Conservation (phyloP, 2,329 filamentous ascomycete species). For the Neophaeococcomyces aloes region DNA sequence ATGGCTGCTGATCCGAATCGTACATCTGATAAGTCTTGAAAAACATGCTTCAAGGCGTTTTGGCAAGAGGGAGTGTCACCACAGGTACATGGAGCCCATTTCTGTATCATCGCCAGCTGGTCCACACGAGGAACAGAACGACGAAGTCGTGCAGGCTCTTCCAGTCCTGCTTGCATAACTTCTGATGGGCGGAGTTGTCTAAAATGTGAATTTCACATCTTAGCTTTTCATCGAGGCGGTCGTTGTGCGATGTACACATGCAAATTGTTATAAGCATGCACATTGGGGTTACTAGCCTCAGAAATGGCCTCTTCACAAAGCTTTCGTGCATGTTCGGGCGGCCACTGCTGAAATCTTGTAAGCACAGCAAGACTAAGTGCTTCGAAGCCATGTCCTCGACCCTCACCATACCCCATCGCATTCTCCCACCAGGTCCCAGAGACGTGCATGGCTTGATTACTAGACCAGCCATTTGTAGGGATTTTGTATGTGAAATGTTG, state of each 20-base stretch:
- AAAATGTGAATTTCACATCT: no score
- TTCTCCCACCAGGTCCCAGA: constrained; percentile 78
- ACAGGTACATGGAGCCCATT: no score
- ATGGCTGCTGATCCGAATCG: no score
- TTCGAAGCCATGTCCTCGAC: constrained; percentile 40
- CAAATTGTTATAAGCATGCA: constrained; percentile 56
- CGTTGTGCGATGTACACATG: constrained; percentile 26
- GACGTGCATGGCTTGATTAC: constrained; percentile 52
- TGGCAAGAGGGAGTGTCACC: no score
- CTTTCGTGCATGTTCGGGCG: constrained; percentile 49
- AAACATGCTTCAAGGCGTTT: no score
- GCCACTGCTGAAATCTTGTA: constrained; percentile 53
- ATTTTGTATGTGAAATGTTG: constrained; percentile 57
- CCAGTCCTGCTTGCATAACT: no score
- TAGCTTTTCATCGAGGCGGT: no score
- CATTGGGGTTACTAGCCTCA: constrained; percentile 58
- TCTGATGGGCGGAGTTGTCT: no score
- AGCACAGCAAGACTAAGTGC: constrained; percentile 65
- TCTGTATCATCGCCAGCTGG: no score
- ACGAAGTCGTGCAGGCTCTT: no score
- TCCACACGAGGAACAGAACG: no score
- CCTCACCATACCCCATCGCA: constrained; percentile 54
- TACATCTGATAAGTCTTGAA: no score
- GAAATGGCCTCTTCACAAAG: constrained; percentile 53
- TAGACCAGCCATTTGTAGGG: constrained; percentile 64